Base-by-base conservation (phyloP, 2,329 filamentous ascomycete genomes). In the Diatrype stigma region DNA sequence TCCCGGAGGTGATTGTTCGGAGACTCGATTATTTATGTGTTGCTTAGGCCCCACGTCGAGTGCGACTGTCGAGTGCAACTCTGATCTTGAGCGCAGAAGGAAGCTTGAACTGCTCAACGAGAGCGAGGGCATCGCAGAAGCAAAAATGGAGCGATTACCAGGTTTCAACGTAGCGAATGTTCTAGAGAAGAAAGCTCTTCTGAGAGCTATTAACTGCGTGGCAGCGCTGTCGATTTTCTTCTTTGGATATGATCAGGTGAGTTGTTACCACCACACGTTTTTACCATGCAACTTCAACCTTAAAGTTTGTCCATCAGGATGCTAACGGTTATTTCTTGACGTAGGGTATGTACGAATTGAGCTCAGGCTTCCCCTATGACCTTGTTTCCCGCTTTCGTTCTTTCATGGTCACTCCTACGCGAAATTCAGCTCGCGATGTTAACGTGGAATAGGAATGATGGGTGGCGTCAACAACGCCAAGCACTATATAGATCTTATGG, bases 161-260 rank as follows among this genome's bases (percentile, higher is more conserved):
- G 64, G 64, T 48, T 56, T 62, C 47, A 66, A 67, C 22, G 63
- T 65, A 19, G 64, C 63, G 48, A 67, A 67, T 51, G 47, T 63
- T 54, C 53, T 66, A 40, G 62, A 67, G 60, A 67, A 67, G 60
- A 57, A 56, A 6, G 51, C 57, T 55, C 58, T 67, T 6, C 57
- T 67, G 28, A 57, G 62, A 12, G 64, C 63, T 35, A 79, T 87
- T 66, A 86, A 86, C 63, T 77, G 75, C 45, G 71, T 87, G 14
- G 84, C 84, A 1, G 83, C 75, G 2, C 65, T 87, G 14, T 85
- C 82, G 14, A 87, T 86, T 55, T 83, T 87, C 66, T 86, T 87
- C 73, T 86, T 86, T 58, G 84, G 76, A 37, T 79, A 79, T 58
- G 77, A 81, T 55, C 77, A 80, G 59, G 78, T 74, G 16, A 37